phyloP scores from a whole-genome alignment of 768 basidiomycete species.

The Cystobasidium onofrii region DNA sequence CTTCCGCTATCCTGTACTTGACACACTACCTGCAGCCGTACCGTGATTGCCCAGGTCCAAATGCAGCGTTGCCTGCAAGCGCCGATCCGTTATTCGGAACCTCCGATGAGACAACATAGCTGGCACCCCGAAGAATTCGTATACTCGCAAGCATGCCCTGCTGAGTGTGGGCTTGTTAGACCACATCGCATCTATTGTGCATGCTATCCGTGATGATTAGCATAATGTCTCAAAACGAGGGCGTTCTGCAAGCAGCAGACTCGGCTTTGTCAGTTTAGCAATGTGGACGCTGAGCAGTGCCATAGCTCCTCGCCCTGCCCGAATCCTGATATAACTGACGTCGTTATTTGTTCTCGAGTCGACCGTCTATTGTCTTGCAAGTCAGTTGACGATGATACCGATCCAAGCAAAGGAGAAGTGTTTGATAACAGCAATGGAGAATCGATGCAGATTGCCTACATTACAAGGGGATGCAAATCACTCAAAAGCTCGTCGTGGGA shows the following conservation, averaged over 20 bases:
- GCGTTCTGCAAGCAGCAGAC: background rate
- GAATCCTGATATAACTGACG: no score
- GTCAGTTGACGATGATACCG: no score
- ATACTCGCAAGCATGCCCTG: background rate
- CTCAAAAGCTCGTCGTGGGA: no score
- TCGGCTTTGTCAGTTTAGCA: background rate
- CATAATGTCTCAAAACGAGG: no score
- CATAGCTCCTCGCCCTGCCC: no score
- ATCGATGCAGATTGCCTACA: no score
- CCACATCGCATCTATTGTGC: background rate
- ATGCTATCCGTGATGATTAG: background rate
- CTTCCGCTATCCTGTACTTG: background rate
- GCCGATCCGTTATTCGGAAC: background rate
- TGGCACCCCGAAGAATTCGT: background rate
- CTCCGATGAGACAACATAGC: background rate
- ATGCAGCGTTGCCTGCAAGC: background rate
- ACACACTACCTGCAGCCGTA: background rate
- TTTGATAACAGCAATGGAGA: no score
- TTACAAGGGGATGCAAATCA: background rate
- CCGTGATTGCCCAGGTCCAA: background rate
- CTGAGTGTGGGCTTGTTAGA: background rate
- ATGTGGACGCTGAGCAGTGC: no score
- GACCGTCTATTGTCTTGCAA: no score
- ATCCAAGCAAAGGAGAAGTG: no score
- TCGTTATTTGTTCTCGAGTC: no score